Evolutionary conservation across 2,329 filamentous ascomycete genomes (phyloP).

Genomic region (Tolypocladium amazonense): DNA sequence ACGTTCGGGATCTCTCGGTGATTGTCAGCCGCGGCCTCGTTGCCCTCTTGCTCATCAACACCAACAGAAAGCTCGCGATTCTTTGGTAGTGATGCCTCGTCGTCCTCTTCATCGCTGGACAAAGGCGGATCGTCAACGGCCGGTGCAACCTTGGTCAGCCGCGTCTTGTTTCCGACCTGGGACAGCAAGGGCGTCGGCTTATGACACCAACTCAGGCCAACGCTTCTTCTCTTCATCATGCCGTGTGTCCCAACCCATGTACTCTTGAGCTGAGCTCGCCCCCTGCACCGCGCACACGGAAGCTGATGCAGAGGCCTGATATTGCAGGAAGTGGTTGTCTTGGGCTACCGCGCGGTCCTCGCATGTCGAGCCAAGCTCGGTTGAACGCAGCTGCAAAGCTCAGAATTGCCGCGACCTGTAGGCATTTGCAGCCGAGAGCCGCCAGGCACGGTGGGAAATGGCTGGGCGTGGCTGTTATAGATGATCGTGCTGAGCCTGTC

Average conservation of each 20-base stretch:
- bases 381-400: background rate
- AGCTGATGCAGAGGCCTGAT: background rate
- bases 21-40: background rate
- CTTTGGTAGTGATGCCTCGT: background rate
- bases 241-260: background rate
- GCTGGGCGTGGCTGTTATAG: background rate
- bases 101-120: constrained; percentile 16
- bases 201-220: constrained; percentile 12
- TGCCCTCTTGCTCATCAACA: background rate
- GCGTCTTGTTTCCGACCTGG: background rate
- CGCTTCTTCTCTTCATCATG: background rate
- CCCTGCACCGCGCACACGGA: background rate
- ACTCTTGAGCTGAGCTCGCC: background rate
- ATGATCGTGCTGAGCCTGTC: background rate
- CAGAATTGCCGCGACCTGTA: background rate
- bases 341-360: background rate
- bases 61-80: background rate
- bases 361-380: background rate
- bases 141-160: constrained; percentile 4
- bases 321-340: background rate
- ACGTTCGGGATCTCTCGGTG: background rate
- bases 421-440: background rate
- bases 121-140: constrained; percentile 14
- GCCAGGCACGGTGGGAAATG: background rate
- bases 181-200: constrained; percentile 8